A percentile compares a stretch with the other conserved stretches of the same genome.
These are phyloP conservation scores for Luffa acutangula DNA, from an alignment of 306 rosid species.

Conservation along the genomic window DNA sequence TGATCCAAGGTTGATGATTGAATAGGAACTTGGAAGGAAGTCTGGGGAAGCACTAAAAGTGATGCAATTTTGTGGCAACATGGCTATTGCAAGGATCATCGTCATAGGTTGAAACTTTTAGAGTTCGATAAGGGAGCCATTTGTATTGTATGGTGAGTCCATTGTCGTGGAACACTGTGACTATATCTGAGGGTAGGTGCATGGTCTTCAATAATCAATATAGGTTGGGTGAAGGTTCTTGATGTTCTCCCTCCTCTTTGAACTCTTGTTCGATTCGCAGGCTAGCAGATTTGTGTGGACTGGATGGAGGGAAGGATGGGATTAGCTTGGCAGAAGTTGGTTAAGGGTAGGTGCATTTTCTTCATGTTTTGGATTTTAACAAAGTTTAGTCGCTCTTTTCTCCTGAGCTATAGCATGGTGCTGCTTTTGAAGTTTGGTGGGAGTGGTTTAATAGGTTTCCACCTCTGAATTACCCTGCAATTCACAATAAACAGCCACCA, in stretches of 20 bases:
- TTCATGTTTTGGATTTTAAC: not conserved
- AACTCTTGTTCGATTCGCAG: too few relatives aligned
- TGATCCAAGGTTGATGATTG: not conserved
- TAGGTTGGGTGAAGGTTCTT: not conserved
- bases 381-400: not conserved
- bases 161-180: not conserved
- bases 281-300: not conserved
- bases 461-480: too few relatives aligned
- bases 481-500: too few relatives aligned
- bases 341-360: not conserved
- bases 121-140: not conserved
- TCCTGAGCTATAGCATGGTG: not conserved
- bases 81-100: not conserved
- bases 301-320: not conserved
- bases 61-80: not conserved
- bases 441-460: not conserved
- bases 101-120: not conserved
- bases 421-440: not conserved
- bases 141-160: not conserved
- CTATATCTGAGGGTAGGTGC: not conserved
- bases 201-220: not conserved
- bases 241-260: not conserved
- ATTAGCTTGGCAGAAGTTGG: not conserved
- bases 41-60: not conserved
- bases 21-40: not conserved